phyloP scores from a whole-genome alignment of 768 basidiomycete species.

The Naganishia vaughanmartiniae region DNA sequence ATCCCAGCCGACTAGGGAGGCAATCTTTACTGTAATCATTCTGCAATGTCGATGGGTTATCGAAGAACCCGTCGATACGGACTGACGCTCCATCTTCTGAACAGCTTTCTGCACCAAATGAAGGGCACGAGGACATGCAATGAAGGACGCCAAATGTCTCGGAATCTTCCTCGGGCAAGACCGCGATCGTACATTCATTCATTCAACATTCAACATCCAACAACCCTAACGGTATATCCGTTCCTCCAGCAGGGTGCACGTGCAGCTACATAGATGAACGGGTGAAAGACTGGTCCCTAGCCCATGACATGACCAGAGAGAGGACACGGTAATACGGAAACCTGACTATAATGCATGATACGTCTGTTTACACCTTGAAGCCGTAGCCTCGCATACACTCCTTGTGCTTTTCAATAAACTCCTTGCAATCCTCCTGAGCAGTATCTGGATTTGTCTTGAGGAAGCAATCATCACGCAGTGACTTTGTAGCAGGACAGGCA shows the following conservation, averaged over 20 bases:
- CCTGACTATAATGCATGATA: neutral
- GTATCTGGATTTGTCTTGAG: conserved; percentile 62
- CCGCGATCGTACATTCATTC: neutral
- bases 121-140: neutral
- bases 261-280: neutral
- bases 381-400: conserved; percentile 88
- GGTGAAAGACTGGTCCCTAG: no score
- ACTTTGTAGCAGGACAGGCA: conserved; percentile 28
- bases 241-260: neutral
- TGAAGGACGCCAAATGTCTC: neutral
- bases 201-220: no score
- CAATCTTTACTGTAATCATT: neutral
- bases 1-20: neutral
- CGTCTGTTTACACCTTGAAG: conserved; percentile 62
- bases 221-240: no score
- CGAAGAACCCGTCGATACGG: no score
- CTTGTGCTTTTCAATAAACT: conserved; percentile 73
- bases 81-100: no score
- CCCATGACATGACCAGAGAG: no score
- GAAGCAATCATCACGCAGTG: conserved; percentile 85
- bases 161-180: neutral
- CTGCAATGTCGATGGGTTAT: neutral
- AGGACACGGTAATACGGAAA: no score
- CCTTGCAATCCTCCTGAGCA: conserved; percentile 74
- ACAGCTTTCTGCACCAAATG: no score